phyloP scores from a whole-genome alignment of 1,139 yeast genomes.

The Schwanniomyces etchellsii region DNA sequence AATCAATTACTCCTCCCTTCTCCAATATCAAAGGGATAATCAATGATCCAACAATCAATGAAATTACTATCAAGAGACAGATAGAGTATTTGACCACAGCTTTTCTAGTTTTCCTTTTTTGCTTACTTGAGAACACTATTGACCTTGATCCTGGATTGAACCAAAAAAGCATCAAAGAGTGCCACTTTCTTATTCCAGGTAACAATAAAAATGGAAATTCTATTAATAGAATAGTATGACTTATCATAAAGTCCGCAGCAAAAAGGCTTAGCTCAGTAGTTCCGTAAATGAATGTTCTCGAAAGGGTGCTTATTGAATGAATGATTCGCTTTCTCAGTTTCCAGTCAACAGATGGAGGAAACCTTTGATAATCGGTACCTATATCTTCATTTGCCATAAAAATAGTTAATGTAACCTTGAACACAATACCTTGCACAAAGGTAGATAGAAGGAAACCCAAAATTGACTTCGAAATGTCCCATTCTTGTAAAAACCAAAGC shows the following conservation, averaged over 20 bases:
- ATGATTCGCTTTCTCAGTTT: conserved; percentile 45
- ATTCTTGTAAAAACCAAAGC: conserved; percentile 47
- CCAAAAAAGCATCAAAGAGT: conserved; percentile 79
- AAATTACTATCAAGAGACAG: too few relatives aligned
- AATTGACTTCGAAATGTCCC: conserved; percentile 44
- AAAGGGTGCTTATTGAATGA: conserved; percentile 43
- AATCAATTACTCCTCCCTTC: too few relatives aligned
- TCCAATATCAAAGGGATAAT: too few relatives aligned
- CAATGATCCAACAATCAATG: too few relatives aligned
- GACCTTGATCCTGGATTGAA: conserved; percentile 46
- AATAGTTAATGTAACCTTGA: conserved; percentile 31
- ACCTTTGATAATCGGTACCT: too few relatives aligned
- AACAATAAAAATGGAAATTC: conserved; percentile 50
- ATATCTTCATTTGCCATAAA: conserved; percentile 47
- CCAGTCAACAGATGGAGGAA: conserved; percentile 52
- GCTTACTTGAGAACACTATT: too few relatives aligned
- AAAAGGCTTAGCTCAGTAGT: conserved; percentile 50
- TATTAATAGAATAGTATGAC: conserved; percentile 44
- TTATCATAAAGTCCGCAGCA: conserved; percentile 46
- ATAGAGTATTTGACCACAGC: too few relatives aligned
- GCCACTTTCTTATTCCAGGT: conserved; percentile 67
- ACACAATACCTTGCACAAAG: conserved; percentile 39
- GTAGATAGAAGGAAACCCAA: conserved; percentile 41
- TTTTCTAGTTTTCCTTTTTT: too few relatives aligned
- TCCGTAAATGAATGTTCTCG: conserved; percentile 51